Evolutionary conservation across 73 alveolate species (phyloP).

Genomic region (Effrenium voratum): DNA sequence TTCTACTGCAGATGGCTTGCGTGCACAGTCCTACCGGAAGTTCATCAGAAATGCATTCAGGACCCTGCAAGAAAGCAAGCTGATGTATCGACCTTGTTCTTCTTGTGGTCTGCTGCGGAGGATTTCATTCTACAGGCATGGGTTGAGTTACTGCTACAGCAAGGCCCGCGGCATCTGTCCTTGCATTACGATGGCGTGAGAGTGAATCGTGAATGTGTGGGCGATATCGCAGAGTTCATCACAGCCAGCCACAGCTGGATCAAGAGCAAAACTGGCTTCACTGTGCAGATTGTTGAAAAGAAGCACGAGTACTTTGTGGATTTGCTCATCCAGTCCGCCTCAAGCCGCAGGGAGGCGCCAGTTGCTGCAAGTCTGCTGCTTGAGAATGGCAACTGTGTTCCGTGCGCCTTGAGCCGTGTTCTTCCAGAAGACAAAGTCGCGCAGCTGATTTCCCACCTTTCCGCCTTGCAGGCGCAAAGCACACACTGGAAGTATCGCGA

Average conservation of each 20-base stretch:
- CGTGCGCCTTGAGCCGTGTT: too few species aligned
- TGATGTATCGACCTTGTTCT: constrained; percentile 7
- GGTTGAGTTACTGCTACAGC: neutral
- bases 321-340: neutral
- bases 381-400: too few species aligned
- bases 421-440: too few species aligned
- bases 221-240: neutral
- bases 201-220: neutral
- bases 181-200: constrained; percentile 73
- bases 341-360: too few species aligned
- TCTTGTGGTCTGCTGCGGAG: constrained; percentile 52
- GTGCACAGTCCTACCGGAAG: constrained; percentile 19
- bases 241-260: neutral
- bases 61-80: neutral
- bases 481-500: too few species aligned
- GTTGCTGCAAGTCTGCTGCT: too few species aligned
- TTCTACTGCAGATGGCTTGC: neutral
- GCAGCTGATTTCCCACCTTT: too few species aligned
- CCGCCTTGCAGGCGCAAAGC: too few species aligned
- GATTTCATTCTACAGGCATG: constrained; percentile 26
- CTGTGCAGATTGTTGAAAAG: neutral
- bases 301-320: neutral
- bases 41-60: neutral
- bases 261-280: neutral
- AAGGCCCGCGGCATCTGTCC: constrained; percentile 21